phyloP scores from a whole-genome alignment of 805 yeast genomes.

The Barnettozyma salicaria region DNA sequence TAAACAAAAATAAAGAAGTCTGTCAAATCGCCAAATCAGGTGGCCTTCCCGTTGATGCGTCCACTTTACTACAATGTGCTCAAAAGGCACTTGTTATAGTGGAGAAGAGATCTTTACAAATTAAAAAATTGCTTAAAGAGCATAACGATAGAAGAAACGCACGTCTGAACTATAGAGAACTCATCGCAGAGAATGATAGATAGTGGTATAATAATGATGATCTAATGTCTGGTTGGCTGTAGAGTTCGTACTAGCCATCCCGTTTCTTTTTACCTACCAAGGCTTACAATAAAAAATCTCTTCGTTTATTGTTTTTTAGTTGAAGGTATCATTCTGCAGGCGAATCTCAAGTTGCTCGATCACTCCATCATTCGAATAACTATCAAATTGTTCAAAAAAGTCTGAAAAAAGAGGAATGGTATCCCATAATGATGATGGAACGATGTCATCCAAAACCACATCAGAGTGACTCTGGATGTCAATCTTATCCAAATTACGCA shows the following conservation, averaged over 20 bases:
- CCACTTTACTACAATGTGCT: conserved; percentile 60
- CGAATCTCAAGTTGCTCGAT: too few relatives aligned
- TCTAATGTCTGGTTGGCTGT: background rate
- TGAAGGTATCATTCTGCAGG: too few relatives aligned
- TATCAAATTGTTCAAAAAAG: too few relatives aligned
- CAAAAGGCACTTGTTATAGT: conserved; percentile 61
- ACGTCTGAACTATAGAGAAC: conserved; percentile 22
- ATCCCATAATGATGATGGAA: too few relatives aligned
- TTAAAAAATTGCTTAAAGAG: conserved; percentile 41
- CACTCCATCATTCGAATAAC: too few relatives aligned
- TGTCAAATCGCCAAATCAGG: conserved; percentile 91
- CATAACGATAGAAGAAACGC: conserved; percentile 21
- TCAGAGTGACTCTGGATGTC: too few relatives aligned
- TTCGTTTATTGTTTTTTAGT: too few relatives aligned
- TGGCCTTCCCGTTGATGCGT: conserved; percentile 76
- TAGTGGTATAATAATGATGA: conserved; percentile 3
- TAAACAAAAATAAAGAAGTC: conserved; percentile 84
- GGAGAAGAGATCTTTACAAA: conserved; percentile 55
- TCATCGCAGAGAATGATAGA: conserved; percentile 25
- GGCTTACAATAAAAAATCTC: too few relatives aligned
- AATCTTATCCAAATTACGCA: too few relatives aligned
- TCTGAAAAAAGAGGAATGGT: too few relatives aligned
- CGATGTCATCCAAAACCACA: too few relatives aligned
- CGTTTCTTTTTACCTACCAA: too few relatives aligned
- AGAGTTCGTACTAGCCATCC: background rate